These are phyloP conservation scores for Cutaneotrichosporon sp. DNA, from an alignment of 1,284 basidiomycete genomes.

Conservation along the genomic window DNA sequence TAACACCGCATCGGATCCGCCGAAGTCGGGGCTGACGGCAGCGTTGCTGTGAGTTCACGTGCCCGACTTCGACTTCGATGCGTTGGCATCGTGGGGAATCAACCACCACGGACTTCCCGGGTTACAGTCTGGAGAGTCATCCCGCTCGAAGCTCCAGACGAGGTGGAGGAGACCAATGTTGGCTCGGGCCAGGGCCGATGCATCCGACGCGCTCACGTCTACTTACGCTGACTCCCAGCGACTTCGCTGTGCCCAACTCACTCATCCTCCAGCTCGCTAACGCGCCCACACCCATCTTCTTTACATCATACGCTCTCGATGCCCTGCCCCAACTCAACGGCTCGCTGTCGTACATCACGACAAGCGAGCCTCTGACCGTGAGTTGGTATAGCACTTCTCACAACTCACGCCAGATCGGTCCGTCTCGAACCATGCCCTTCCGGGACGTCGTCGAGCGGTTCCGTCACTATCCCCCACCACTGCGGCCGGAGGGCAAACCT, in stretches of 20 bases:
- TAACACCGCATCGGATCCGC: no score
- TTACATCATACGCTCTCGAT: conserved; percentile 84
- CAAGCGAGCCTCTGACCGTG: conserved; percentile 69
- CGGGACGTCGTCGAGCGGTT: conserved; percentile 84
- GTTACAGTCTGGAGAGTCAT: no score
- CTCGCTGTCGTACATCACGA: conserved; percentile 89
- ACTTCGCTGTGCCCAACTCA: conserved; percentile 42
- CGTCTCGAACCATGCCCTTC: conserved; percentile 69
- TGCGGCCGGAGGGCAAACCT: conserved; percentile 64
- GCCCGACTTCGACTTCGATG: not conserved
- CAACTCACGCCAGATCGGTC: conserved; percentile 43
- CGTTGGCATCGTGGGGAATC: no score
- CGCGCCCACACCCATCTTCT: conserved; percentile 81
- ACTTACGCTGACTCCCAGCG: conserved; percentile 18
- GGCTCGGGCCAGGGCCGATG: no score
- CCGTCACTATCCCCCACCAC: conserved; percentile 71
- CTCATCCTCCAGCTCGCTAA: conserved; percentile 69
- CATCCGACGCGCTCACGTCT: no score
- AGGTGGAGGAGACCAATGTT: no score
- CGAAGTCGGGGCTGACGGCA: conserved; percentile 38
- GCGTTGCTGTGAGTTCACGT: conserved; percentile 32
- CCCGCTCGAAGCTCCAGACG: no score
- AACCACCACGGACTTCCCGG: no score
- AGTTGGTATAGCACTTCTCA: conserved; percentile 9
- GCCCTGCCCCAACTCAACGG: conserved; percentile 86